These are phyloP conservation scores for Chlamydomonas reinhardtii DNA, from an alignment of 163 green algal species.

Conservation along the genomic window DNA sequence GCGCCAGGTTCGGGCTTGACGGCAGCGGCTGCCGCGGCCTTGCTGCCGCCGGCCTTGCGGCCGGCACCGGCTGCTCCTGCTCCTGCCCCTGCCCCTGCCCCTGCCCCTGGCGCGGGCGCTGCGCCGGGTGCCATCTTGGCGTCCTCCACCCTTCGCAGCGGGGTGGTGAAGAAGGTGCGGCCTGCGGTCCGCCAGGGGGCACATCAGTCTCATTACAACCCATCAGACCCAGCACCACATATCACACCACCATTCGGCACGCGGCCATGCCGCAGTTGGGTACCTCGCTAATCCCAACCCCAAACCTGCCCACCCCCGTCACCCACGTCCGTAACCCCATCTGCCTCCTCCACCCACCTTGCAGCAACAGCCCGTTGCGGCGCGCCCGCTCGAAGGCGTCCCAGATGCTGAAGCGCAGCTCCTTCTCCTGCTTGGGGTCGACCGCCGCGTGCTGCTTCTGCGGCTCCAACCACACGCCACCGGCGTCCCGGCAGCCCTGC, in stretches of 20 bases:
- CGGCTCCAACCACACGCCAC: constrained; percentile 25
- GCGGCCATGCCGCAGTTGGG: no score
- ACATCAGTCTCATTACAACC: no score
- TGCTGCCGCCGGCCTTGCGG: not conserved
- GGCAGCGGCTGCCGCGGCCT: not conserved
- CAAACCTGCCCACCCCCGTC: no score
- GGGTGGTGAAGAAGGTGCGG: constrained; percentile 22
- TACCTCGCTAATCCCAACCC: no score
- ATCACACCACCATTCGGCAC: no score
- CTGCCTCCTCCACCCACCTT: not conserved
- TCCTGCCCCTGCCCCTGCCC: not conserved
- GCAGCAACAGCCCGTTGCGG: constrained; percentile 13
- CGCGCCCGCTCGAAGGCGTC: constrained; percentile 6
- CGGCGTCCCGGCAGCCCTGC: not conserved
- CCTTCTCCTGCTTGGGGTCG: constrained; percentile 21
- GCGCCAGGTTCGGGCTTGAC: not conserved
- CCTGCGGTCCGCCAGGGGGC: not conserved
- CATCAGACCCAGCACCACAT: no score
- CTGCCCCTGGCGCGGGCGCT: not conserved
- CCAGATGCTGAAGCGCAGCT: constrained; percentile 23
- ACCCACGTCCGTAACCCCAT: no score
- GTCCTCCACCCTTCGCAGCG: constrained; percentile 5
- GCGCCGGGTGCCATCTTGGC: not conserved
- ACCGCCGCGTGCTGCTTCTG: constrained; percentile 20
- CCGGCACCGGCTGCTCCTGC: not conserved